Evolutionary conservation across 2,329 filamentous ascomycete species (phyloP).

Genomic region (Pseudogymnoascus sp.): DNA sequence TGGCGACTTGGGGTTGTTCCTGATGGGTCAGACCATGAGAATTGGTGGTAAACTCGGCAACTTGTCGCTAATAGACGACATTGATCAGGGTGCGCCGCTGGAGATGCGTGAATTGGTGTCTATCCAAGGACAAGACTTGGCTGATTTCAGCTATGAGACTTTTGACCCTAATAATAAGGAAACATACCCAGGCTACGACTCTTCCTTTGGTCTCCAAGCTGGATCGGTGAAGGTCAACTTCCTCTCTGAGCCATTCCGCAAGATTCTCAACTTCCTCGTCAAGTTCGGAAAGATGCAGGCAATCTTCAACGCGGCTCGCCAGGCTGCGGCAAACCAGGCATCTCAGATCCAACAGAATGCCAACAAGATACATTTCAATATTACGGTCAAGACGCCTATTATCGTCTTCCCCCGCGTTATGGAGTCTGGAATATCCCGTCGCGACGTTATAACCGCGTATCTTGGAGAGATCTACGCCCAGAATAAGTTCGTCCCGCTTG

Average conservation of each 20-base stretch:
- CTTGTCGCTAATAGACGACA: slow-evolving; percentile 81
- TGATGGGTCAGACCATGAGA: slow-evolving; percentile 78
- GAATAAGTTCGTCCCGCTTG: slow-evolving; percentile 81
- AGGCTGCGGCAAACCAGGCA: slow-evolving; percentile 88
- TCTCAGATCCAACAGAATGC: slow-evolving; percentile 87
- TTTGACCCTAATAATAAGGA: slow-evolving; percentile 66
- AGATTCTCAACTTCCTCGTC: slow-evolving; percentile 95
- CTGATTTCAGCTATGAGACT: slow-evolving; percentile 95
- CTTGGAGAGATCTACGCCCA: slow-evolving; percentile 95
- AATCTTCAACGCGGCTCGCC: slow-evolving; percentile 92
- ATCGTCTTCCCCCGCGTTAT: slow-evolving; percentile 84
- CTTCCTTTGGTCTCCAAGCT: slow-evolving; percentile 79
- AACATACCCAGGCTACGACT: slow-evolving; percentile 88
- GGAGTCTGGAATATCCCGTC: slow-evolving; percentile 57
- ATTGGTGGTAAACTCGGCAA: slow-evolving; percentile 82
- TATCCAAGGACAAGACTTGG: slow-evolving; percentile 90
- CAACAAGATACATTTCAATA: slow-evolving; percentile 86
- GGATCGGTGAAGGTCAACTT: slow-evolving; percentile 97
- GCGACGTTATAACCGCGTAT: slow-evolving; percentile 85
- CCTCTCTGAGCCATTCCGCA: slow-evolving; percentile 91
- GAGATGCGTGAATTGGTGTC: slow-evolving; percentile 79
- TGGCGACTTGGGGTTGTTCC: slow-evolving; percentile 82
- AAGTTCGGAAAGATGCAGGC: slow-evolving; percentile 99
- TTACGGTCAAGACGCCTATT: slow-evolving; percentile 90
- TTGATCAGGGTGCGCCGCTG: slow-evolving; percentile 80